Conservation (phyloP, 257 asterid species). For the Capsicum pubescens region DNA sequence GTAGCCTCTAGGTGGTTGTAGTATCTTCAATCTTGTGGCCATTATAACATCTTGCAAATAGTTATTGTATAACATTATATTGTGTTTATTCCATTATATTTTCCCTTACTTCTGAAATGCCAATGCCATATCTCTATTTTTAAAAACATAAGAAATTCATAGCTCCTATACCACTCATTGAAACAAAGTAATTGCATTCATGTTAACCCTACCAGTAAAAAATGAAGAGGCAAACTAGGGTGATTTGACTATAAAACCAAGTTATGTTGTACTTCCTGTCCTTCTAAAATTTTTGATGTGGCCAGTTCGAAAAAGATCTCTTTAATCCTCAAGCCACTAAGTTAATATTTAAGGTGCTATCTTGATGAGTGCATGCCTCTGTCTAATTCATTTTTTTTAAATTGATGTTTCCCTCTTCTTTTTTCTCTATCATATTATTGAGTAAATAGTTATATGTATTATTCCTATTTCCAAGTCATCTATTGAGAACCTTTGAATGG, state of each 20-base stretch:
- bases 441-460: too few species aligned
- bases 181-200: background rate
- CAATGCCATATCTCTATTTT: background rate
- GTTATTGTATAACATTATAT: background rate
- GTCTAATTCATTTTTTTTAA: too few species aligned
- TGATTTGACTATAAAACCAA: background rate
- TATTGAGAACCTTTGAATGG: too few species aligned
- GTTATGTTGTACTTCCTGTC: too few species aligned
- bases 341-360: too few species aligned
- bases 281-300: background rate
- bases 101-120: background rate
- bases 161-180: constrained; percentile 5
- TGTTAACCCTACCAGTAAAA: background rate
- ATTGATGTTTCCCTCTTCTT: too few species aligned
- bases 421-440: too few species aligned
- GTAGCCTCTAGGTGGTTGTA: background rate
- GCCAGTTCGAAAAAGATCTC: background rate
- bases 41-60: constrained; percentile 12
- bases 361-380: too few species aligned
- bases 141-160: background rate
- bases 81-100: background rate
- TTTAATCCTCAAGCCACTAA: background rate
- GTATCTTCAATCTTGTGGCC: background rate
- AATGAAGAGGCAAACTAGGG: too few species aligned
- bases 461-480: too few species aligned